A percentile compares a stretch with the other conserved stretches of the same genome.
These are phyloP conservation scores for Myrmaecium sp. DNA, from an alignment of 2,329 filamentous ascomycete genomes.

Conservation along the genomic window DNA sequence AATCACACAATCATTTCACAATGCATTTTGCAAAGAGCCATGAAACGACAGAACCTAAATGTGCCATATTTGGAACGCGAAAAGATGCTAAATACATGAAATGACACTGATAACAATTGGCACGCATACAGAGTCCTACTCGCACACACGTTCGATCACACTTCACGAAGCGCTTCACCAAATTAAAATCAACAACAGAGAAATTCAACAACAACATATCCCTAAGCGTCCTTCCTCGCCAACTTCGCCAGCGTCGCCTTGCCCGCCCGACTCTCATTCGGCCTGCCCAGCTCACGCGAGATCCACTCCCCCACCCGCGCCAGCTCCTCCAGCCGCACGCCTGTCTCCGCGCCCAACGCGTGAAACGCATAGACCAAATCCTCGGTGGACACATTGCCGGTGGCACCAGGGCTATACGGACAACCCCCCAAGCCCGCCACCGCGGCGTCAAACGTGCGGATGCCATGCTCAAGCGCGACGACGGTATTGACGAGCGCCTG, in stretches of 20 bases:
- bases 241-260: slow-evolving; percentile 4
- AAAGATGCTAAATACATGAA: too few relatives aligned
- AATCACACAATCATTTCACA: too few relatives aligned
- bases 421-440: slow-evolving; percentile 72
- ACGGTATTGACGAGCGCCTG: slow-evolving; percentile 72
- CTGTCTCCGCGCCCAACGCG: slow-evolving; percentile 57
- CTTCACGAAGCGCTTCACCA: too few relatives aligned
- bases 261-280: slow-evolving; percentile 22
- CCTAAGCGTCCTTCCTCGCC: too few relatives aligned
- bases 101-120: too few relatives aligned
- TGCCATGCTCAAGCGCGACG: slow-evolving; percentile 58
- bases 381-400: slow-evolving; percentile 74
- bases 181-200: too few relatives aligned
- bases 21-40: too few relatives aligned
- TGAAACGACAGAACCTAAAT: too few relatives aligned
- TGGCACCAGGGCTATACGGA: slow-evolving; percentile 71
- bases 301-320: slow-evolving; percentile 23
- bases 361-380: slow-evolving; percentile 64
- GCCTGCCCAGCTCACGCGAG: slow-evolving; percentile 15
- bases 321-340: slow-evolving; percentile 32
- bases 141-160: too few relatives aligned
- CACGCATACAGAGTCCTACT: too few relatives aligned
- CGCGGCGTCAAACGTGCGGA: slow-evolving; percentile 63
- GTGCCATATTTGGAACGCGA: too few relatives aligned
- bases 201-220: too few relatives aligned